Evolutionary conservation across 176 grass and related monocot species (phyloP), one percentile per base, ranked within the genome.

Genomic region (Ensete ventricosum): DNA sequence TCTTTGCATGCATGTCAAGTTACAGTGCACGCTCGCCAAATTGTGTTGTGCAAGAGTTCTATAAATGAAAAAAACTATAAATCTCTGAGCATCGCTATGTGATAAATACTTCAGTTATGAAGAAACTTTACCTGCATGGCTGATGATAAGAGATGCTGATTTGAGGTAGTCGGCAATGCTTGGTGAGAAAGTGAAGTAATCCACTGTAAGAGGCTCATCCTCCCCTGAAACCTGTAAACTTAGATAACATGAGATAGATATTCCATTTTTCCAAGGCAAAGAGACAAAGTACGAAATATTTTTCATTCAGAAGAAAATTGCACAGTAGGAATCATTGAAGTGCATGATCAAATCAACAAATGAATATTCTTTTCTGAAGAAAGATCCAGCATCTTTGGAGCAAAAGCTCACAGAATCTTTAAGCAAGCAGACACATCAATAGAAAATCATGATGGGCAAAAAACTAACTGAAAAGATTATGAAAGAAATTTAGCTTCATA

Each of bases 131-230:
- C 90, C 93, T 86, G 93, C 93, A 81, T 96, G 93, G 65, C 93
- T 96, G 59, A 96, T 86, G 70, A 96, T 80, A 71, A 96, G 80
- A 27, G 85, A 96, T 72, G 93, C 83, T 5, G 75, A 82, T 84
- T 78, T 80, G 48, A 96, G 81, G 67, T 83, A 78, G 29, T 96
- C 83, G 77, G 87, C 90, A 72, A 92, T 88, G 66, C 77, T 92
- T 68, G 85, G 79, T 64, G 90, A 96, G 86, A 96, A 96, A 14
- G 90, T 88, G 77, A 96, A 96, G 79, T 90, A 85, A 72, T 86
- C 93, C 59, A 96, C 83, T 68, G 84, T 50, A 63, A 90, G 78
- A 69, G 76, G 74, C 53, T 72, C 68, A 60, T 86, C 81, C 74
- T 82, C 43, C 79, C 58, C 77, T 14, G 83, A 90, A 2, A 81